Evolutionary conservation across 2,329 filamentous ascomycete species (phyloP), one percentile per base, ranked within the genome.

Genomic region (Beauveria sp.): DNA sequence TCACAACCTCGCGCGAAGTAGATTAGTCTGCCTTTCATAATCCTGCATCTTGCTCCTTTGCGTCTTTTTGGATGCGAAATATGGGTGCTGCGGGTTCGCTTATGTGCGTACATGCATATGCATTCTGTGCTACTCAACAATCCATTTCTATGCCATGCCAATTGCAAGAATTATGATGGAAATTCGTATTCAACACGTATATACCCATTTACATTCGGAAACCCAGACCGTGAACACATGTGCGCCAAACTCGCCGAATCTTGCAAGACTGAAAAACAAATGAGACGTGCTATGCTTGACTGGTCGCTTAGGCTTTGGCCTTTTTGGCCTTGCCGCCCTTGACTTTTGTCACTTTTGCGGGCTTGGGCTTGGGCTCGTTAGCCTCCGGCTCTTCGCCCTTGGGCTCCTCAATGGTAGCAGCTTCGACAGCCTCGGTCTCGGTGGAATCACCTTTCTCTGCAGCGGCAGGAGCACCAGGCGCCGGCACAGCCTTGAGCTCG

Each of bases 1-100:
- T 80, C 79, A 75, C 67, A 69, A 70, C 70, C 70, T 71, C 64
- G 72, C 71, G 74, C 73, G 81, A 85, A 83, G 82, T 76, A 85
- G 81, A 85, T 66, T 62, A 75, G 75, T 50, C 59, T 73, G 79
- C 81, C 78, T 79, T 83, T 85, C 79, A 84, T 83, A 85, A 85
- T 85, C 81, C 79, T 76, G 74, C 75, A 73, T 74, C 76, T 74
- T 76, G 75, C 78, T 77, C 69, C 70, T 69, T 67, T 69, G 67
- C 68, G 67, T 51, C 49, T 22, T 47, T 52, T 26, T 40, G 16
- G 38, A 20, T 40, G 34, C 38, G n/a, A 16, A 45, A 42, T 65
- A 73, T 75, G 78, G 77, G 79, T 77, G 77, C 75, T 72, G 74
- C 76, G 78, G 82, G 81, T 85, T 85, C 82, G 82, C 82, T 76